Evolutionary conservation across 1,139 yeast genomes (phyloP).

Genomic region (Candida glucosophila): DNA sequence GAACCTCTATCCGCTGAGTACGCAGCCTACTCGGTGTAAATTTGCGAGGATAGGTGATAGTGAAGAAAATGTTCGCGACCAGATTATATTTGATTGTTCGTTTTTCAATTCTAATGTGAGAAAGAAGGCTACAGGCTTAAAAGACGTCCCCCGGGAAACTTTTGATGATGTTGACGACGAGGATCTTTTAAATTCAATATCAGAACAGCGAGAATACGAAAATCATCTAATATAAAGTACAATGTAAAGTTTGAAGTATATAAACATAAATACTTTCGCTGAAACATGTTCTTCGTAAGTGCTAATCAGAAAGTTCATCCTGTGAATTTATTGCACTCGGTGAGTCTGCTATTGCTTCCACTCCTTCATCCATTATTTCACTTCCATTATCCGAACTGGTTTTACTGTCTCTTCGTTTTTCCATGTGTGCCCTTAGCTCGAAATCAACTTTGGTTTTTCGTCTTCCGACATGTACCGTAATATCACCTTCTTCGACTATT

Average conservation of each 20-base stretch:
- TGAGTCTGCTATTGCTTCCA: constrained; percentile 17
- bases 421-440: constrained; percentile 42
- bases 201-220: constrained; percentile 58
- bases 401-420: constrained; percentile 21
- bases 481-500: constrained; percentile 36
- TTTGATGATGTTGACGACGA: constrained; percentile 49
- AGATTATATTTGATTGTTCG: constrained; percentile 41
- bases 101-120: constrained; percentile 37
- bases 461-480: constrained; percentile 40
- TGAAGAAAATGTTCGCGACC: constrained; percentile 27
- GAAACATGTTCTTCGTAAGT: background rate
- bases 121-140: constrained; percentile 54
- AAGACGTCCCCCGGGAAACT: constrained; percentile 45
- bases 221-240: no score
- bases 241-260: no score
- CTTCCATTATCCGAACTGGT: constrained; percentile 12
- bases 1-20: constrained; percentile 58
- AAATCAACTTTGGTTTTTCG: constrained; percentile 42
- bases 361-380: constrained; percentile 7
- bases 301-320: constrained; percentile 8
- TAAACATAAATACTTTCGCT: background rate
- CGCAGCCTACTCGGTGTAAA: constrained; percentile 56
- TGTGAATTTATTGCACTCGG: constrained; percentile 20
- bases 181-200: constrained; percentile 51
- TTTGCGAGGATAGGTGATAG: constrained; percentile 11